Base-by-base conservation (phyloP, 1,284 basidiomycete genomes). In the Moesziomyces parantarcticus region DNA sequence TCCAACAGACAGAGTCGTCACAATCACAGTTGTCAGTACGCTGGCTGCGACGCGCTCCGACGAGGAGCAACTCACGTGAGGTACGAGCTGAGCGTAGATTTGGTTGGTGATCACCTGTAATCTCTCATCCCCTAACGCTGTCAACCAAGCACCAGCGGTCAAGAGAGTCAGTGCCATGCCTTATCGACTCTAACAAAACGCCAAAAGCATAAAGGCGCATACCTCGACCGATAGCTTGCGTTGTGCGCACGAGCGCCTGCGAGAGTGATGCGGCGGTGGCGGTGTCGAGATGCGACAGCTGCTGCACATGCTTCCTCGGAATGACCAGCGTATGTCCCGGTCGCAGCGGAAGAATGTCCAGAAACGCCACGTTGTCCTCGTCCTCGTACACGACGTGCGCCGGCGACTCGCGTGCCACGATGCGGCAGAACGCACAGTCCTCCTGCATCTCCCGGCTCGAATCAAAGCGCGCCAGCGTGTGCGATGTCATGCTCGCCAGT, bases 41-140 rank as follows among this genome's bases (percentile, higher is more conserved):
- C 9, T 23, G 23, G 20, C 26, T 3, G 11, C 23, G 14, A 34
- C 18, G 11, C 14, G 22, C 14, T 40, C 2, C 9, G 21, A 18
- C 13, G 32, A 22, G 22, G 4, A 25, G 14, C 3, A 13, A 84
- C 88, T 60, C 67, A 91, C 90, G 85, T 92, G 91, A n/a, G 88
- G 89, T 3, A 92, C 90, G 7, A 90, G 89, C 78, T 92, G 91
- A 0, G 90, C 91, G 76, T 92, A 92, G 80, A 92, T 90, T 82
- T 92, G 91, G 58, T 81, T 78, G 1, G 76, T 73, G 46, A 74
- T 70, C 22, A 76, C 71, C n/a, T 78, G 76, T 44, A 78, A 20
- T n/a, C 76, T 44, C 23, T 78, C 76, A 26, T 78, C 76, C n/a
- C 55, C 66, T 10, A 78, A 54, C 1, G 71, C 76, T 75, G 52